Evolutionary conservation across 2,329 filamentous ascomycete genomes (phyloP), one percentile per base, ranked within the genome.

Genomic region (Penicillium occitanis): DNA sequence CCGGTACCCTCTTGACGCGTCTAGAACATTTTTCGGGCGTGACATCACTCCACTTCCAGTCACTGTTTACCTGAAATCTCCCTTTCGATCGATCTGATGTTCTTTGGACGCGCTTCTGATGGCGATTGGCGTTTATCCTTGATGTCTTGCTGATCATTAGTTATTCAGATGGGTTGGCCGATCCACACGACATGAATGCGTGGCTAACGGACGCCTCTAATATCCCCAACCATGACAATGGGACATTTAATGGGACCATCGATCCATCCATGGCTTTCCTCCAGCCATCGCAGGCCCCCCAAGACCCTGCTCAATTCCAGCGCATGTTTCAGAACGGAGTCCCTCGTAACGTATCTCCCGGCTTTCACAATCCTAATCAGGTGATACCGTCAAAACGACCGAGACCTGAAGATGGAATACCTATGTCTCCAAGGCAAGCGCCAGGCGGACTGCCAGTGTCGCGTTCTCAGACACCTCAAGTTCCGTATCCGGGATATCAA

Each of bases 361-460:
- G 88, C 67, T 94, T 91, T 78, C 86, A 90, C 74, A 91, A 91
- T 74, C 87, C 90, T 68, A 94, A 91, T 80, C 85, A 90, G 58
- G 88, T 96, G 73, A 89, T 97, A 71, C 94, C 94, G 66, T 94
- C 93, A 25, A 99, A 98, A 81, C 88, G 95, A 73, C 87, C 91
- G 63, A 87, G 91, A 57, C 90, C 91, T 62, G 92, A 96, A 79
- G 93, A 97, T 78, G 93, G 89, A 74, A 85, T 95, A 74, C 90
- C 89, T 71, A 89, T 91, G 76, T 96, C 93, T 37, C 93, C 94
- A 63, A 86, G 89, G 73, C 91, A 90, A 75, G 88, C 90, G 65
- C 86, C 90, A 5, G 87, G 87, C 70, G 91, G 91, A 80, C 80
- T 92, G 35, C 90, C 91, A 59, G 88, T 87, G 28, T 96, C 94